A percentile compares a stretch with the other conserved stretches of the same genome.
Conservation (phyloP, 2,329 filamentous ascomycete species). For the Pseudomassariella vexata region DNA sequence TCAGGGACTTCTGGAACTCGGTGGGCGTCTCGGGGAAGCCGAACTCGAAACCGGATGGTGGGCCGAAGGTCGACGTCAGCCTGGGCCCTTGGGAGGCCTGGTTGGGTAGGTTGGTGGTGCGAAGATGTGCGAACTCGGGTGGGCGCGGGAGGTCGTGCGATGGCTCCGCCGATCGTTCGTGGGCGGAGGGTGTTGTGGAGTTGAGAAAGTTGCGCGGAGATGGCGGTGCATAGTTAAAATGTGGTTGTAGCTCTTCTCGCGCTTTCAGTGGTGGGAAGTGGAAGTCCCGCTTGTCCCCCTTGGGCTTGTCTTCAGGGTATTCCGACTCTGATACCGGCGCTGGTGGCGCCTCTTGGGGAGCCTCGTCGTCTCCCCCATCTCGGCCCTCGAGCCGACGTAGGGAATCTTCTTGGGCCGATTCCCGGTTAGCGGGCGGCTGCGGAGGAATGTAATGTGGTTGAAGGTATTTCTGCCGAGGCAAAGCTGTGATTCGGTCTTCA, state of each 20-base stretch:
- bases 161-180: constrained; percentile 11
- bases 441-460: constrained; percentile 43
- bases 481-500: constrained; percentile 76
- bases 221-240: constrained; percentile 54
- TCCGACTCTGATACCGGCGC: constrained; percentile 15
- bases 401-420: constrained; percentile 37
- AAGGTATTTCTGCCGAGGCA: constrained; percentile 64
- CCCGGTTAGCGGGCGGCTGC: constrained; percentile 24
- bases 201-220: constrained; percentile 31
- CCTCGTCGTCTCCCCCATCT: constrained; percentile 37
- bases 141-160: constrained; percentile 21
- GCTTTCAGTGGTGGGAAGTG: constrained; percentile 52
- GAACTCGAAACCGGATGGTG: constrained; percentile 64
- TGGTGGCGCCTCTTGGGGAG: constrained; percentile 10
- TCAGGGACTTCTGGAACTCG: constrained; percentile 81
- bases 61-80: constrained; percentile 52
- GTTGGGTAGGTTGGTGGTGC: constrained; percentile 35
- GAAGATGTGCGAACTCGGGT: constrained; percentile 53
- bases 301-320: constrained; percentile 26
- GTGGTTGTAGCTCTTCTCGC: constrained; percentile 40
- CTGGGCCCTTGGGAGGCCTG: constrained; percentile 24
- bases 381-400: constrained; percentile 44
- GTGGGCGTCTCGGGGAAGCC: constrained; percentile 81
- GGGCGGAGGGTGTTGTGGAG: constrained; percentile 18
- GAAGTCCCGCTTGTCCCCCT: constrained; percentile 41